Conservation (phyloP, 1,284 basidiomycete species). For the Pseudozyma sp. region DNA sequence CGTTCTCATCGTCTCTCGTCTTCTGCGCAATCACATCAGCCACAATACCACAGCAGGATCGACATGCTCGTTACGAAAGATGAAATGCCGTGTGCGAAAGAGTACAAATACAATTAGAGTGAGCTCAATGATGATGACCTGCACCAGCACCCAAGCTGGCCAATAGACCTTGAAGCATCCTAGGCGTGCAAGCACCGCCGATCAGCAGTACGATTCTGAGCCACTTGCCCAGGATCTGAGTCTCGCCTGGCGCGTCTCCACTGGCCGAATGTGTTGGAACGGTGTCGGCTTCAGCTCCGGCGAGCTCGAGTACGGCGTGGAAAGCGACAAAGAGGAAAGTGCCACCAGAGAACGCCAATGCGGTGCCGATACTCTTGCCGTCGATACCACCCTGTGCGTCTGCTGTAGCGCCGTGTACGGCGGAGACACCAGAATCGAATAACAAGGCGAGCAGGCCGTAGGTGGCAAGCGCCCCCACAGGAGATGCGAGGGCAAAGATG, state of each 20-base stretch:
- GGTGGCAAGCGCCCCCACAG: constrained; percentile 56
- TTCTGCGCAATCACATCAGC: not conserved
- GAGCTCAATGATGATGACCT: constrained; percentile 25
- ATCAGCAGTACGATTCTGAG: constrained; percentile 29
- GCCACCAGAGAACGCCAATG: constrained; percentile 85
- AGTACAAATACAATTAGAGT: constrained; percentile 32
- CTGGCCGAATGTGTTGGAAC: not conserved
- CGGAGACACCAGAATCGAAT: constrained; percentile 15
- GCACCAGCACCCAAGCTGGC: constrained; percentile 9
- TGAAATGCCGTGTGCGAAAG: not conserved
- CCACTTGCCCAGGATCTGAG: constrained; percentile 39
- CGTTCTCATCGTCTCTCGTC: not conserved
- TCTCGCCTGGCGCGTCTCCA: constrained; percentile 11
- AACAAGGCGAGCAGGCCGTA: constrained; percentile 21
- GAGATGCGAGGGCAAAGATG: constrained; percentile 59
- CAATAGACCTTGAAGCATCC: constrained; percentile 27
- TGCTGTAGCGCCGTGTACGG: not conserved
- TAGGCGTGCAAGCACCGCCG: constrained; percentile 34
- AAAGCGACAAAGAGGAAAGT: constrained; percentile 95
- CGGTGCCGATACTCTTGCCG: constrained; percentile 74
- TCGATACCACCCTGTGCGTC: constrained; percentile 29
- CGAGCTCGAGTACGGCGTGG: constrained; percentile 65
- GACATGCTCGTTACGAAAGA: not conserved
- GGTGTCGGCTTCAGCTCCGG: constrained; percentile 41
- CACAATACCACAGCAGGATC: not conserved